Percentiles rank a stretch among this genome's conserved stretches.
Evolutionary conservation across 768 basidiomycete species (phyloP).

Genomic region (Amanita rimosa): DNA sequence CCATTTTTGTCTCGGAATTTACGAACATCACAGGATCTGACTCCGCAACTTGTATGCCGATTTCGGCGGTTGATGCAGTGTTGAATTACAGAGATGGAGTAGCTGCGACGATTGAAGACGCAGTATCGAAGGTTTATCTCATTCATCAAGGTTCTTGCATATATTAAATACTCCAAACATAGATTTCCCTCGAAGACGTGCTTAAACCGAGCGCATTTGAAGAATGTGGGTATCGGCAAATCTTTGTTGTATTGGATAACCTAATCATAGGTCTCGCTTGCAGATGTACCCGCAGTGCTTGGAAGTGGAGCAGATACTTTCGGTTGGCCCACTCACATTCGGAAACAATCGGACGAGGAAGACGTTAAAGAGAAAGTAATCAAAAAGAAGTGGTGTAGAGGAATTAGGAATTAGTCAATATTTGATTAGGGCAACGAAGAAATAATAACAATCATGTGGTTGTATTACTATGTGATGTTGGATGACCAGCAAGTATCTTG

Average conservation of each 20-base stretch:
- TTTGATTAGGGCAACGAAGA: too few relatives aligned
- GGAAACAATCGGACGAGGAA: not conserved
- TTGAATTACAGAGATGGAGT: not conserved
- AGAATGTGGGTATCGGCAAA: not conserved
- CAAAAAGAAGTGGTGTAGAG: too few relatives aligned
- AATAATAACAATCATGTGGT: not conserved
- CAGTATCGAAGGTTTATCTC: not conserved
- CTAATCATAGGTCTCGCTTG: not conserved
- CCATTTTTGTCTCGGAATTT: not conserved
- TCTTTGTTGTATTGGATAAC: not conserved
- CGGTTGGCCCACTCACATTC: too few relatives aligned
- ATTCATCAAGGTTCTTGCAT: not conserved
- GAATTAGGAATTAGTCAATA: too few relatives aligned
- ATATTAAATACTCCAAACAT: not conserved
- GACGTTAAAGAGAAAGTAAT: not conserved
- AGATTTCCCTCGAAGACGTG: not conserved
- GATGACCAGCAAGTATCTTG: slow-evolving; percentile 45
- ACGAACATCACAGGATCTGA: not conserved
- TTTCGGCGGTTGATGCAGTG: not conserved
- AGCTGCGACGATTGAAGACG: not conserved
- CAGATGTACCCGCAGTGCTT: not conserved
- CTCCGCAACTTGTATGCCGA: not conserved
- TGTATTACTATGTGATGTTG: not conserved
- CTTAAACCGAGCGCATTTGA: not conserved
- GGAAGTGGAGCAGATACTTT: not conserved